Conservation (phyloP, 2,329 filamentous ascomycete species). For the Beauveria asiatica region DNA sequence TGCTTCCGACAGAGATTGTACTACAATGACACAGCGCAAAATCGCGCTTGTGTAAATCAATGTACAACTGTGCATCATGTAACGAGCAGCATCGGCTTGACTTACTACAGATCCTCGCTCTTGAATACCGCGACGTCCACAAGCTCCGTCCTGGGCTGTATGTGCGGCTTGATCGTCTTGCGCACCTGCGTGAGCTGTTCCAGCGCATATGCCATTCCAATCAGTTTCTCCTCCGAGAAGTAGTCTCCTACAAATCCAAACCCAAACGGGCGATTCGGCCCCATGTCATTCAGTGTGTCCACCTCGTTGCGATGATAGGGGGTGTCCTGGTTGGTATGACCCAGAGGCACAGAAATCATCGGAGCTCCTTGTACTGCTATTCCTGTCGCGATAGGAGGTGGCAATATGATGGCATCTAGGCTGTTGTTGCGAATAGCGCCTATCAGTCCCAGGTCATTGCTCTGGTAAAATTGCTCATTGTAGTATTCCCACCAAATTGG, state of each 20-base stretch:
- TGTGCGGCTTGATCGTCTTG: conserved; percentile 19
- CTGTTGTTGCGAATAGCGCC: conserved; percentile 48
- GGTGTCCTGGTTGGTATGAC: conserved; percentile 43
- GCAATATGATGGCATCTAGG: conserved; percentile 55
- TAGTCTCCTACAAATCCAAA: conserved; percentile 52
- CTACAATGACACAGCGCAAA: neutral
- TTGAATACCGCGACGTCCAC: conserved; percentile 15
- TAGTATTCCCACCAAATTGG: conserved; percentile 51
- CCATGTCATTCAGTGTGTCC: conserved; percentile 43
- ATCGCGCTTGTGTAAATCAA: neutral
- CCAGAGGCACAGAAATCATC: conserved; percentile 55
- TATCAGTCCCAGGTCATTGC: conserved; percentile 47
- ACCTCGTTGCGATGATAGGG: conserved; percentile 35
- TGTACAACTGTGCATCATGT: neutral
- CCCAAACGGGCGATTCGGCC: conserved; percentile 51
- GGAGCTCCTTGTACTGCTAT: conserved; percentile 51
- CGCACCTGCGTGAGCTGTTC: conserved; percentile 46
- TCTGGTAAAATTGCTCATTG: conserved; percentile 41
- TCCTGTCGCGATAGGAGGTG: conserved; percentile 39
- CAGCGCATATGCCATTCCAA: conserved; percentile 60
- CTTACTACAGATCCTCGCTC: conserved; percentile 2
- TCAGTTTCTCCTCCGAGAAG: conserved; percentile 53
- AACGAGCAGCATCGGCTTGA: neutral
- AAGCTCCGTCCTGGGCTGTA: conserved; percentile 24
- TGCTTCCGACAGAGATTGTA: neutral